Evolutionary conservation across 2,329 filamentous ascomycete genomes (phyloP).

Genomic region (Colletotrichum liaoningense): DNA sequence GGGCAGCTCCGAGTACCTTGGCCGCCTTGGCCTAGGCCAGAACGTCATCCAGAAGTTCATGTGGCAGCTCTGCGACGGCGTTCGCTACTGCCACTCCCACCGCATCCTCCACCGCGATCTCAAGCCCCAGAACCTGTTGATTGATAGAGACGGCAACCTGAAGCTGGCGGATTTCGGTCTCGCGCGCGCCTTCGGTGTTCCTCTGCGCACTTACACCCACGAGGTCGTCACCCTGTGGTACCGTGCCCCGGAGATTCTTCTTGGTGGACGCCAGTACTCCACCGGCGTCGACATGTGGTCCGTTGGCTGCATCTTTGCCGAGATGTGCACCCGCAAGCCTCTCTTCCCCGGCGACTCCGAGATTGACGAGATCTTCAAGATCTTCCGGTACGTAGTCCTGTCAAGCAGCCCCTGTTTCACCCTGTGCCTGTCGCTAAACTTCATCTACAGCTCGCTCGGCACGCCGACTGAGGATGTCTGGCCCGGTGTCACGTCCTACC

Average conservation of each 20-base stretch:
- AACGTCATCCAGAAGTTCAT: constrained; percentile 94
- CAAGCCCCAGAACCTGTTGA: constrained; percentile 91
- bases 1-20: constrained; percentile 72
- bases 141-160: constrained; percentile 86
- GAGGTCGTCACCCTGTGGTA: constrained; percentile 97
- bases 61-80: constrained; percentile 85
- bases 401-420: neutral
- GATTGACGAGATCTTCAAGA: constrained; percentile 92
- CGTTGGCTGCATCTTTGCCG: constrained; percentile 92
- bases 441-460: constrained; percentile 73
- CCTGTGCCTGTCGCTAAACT: constrained; percentile 37
- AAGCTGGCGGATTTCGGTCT: constrained; percentile 93
- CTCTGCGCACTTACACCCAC: constrained; percentile 91
- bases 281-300: constrained; percentile 98
- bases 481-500: constrained; percentile 94
- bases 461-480: constrained; percentile 85
- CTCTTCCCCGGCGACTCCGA: constrained; percentile 93
- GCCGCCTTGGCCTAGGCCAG: constrained; percentile 78
- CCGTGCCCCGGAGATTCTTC: constrained; percentile 87
- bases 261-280: constrained; percentile 91
- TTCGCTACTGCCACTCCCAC: constrained; percentile 90
- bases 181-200: constrained; percentile 90
- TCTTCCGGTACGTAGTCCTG: constrained; percentile 75
- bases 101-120: constrained; percentile 88
- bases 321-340: constrained; percentile 95